phyloP scores from a whole-genome alignment of 2,329 filamentous ascomycete genomes.

The Aschersonia sp. region DNA sequence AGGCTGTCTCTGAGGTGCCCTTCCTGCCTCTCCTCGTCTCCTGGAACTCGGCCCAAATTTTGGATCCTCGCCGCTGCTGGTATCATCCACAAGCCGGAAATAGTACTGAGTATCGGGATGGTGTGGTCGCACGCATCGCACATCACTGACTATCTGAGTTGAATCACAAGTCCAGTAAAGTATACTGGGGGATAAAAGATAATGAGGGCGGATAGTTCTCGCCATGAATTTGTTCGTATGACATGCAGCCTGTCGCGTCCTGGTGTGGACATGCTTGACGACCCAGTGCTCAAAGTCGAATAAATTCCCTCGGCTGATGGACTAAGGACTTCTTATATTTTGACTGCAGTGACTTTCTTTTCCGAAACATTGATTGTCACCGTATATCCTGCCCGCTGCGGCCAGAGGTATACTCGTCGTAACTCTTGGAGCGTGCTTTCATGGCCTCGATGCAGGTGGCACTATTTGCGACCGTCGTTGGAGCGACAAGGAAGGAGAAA shows the following conservation, averaged over 20 bases:
- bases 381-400: constrained; percentile 25
- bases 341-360: constrained; percentile 36
- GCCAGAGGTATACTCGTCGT: constrained; percentile 34
- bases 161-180: no score
- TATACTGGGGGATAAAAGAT: no score
- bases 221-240: constrained; percentile 8
- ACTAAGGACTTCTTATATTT: constrained; percentile 24
- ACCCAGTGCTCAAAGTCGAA: constrained; percentile 30
- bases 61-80: no score
- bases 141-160: no score
- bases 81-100: no score
- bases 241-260: constrained; percentile 23
- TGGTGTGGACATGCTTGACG: constrained; percentile 32
- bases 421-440: constrained; percentile 36
- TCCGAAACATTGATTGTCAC: constrained; percentile 43
- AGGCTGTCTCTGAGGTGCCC: no score
- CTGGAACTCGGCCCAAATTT: no score
- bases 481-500: constrained; percentile 45
- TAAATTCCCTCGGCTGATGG: constrained; percentile 37
- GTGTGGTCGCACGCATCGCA: no score
- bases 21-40: no score
- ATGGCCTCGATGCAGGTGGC: constrained; percentile 37
- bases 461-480: constrained; percentile 34
- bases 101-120: no score
- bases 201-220: no score